phyloP scores from a whole-genome alignment of 345 rosid genomes.

The Eucalyptus lansdowneana region DNA sequence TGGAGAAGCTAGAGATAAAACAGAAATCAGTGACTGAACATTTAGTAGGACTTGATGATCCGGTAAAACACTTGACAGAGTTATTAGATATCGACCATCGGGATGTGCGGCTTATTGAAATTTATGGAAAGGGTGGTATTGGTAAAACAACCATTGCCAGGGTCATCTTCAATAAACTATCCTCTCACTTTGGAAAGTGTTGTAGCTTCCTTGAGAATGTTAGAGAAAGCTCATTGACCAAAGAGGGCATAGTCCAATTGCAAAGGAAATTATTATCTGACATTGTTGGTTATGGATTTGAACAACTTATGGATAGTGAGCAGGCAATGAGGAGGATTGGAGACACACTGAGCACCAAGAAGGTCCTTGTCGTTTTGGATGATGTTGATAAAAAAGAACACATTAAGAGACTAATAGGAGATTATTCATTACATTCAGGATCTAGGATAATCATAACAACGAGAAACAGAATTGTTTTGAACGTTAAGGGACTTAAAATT shows the following conservation, averaged over 20 bases:
- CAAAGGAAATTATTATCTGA: background rate
- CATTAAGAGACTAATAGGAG: background rate
- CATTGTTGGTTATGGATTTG: too few species aligned
- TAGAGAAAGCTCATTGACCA: background rate
- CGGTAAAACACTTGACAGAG: background rate
- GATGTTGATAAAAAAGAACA: background rate
- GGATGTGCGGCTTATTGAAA: background rate
- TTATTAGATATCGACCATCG: background rate
- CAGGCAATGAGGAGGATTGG: rapidly evolving
- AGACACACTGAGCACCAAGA: background rate
- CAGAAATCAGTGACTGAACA: too few species aligned
- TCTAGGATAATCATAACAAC: background rate
- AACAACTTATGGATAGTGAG: too few species aligned
- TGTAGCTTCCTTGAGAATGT: background rate
- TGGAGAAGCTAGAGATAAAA: background rate
- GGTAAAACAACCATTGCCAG: background rate
- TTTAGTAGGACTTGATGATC: background rate
- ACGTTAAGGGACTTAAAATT: background rate
- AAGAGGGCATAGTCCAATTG: background rate
- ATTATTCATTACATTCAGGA: background rate
- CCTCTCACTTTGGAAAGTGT: background rate
- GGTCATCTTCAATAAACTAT: too few species aligned
- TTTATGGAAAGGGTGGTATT: background rate
- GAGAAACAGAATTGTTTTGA: rapidly evolving
- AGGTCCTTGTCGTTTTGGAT: background rate